phyloP scores from a whole-genome alignment of 2,329 filamentous ascomycete genomes.

The Colletotrichum plurivorum region DNA sequence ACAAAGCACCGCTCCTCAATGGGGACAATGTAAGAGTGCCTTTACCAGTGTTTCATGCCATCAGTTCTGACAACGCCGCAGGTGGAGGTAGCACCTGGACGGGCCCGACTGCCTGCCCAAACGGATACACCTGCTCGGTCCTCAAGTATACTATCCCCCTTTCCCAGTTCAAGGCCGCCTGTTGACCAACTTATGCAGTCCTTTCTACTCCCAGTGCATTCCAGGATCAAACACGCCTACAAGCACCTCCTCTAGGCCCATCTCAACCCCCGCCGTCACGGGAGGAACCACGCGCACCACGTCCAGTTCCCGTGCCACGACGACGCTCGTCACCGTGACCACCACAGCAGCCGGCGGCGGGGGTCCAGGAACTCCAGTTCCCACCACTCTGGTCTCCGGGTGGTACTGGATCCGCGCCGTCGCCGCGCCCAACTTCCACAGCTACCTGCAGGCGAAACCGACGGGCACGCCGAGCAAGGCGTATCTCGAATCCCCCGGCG shows the following conservation, averaged over 20 bases:
- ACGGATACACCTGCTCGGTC: slow-evolving; percentile 37
- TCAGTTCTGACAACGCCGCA: slow-evolving; percentile 3
- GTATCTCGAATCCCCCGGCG: slow-evolving; percentile 64
- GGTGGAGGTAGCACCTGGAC: slow-evolving; percentile 37
- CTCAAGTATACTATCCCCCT: slow-evolving; percentile 22
- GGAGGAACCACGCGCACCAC: slow-evolving; percentile 11
- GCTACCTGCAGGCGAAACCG: slow-evolving; percentile 65
- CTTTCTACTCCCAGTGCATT: slow-evolving; percentile 37
- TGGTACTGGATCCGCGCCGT: slow-evolving; percentile 73
- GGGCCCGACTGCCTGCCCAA: slow-evolving; percentile 30
- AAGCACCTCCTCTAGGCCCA: slow-evolving; percentile 12
- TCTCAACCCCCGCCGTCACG: slow-evolving; percentile 12
- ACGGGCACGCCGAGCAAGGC: slow-evolving; percentile 61
- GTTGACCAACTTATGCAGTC: slow-evolving; percentile 11
- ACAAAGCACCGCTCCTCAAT: slow-evolving; percentile 29
- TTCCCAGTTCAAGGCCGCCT: not conserved
- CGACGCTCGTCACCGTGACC: slow-evolving; percentile 26
- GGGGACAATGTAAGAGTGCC: slow-evolving; percentile 32
- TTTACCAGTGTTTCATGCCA: not conserved
- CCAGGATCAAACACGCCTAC: slow-evolving; percentile 25
- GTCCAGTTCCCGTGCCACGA: slow-evolving; percentile 25
- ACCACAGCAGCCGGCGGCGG: slow-evolving; percentile 28
- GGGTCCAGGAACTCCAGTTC: slow-evolving; percentile 22
- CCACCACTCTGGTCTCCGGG: slow-evolving; percentile 61
- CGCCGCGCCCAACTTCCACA: slow-evolving; percentile 69